A percentile compares a stretch with the other conserved stretches of the same genome.
phyloP scores from a whole-genome alignment of 805 yeast species.

The Suhomyces pyralidae region DNA sequence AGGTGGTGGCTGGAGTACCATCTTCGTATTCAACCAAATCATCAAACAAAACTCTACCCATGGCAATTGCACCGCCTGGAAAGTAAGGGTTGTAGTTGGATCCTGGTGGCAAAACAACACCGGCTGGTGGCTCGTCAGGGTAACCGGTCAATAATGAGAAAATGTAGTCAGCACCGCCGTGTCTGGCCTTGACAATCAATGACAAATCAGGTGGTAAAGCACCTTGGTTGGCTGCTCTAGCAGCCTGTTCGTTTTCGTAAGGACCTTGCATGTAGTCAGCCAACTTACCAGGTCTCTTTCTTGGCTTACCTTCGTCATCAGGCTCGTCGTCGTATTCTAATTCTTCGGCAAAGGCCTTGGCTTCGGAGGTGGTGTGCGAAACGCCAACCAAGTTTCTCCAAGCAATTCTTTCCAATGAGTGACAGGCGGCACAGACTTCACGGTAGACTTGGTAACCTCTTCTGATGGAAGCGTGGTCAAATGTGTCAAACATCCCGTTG shows the following conservation, averaged over 20 bases:
- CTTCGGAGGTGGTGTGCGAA: slow-evolving; percentile 87
- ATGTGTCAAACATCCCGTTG: slow-evolving; percentile 84
- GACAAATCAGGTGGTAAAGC: slow-evolving; percentile 98
- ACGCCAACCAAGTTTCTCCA: slow-evolving; percentile 99
- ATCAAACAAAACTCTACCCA: slow-evolving; percentile 97
- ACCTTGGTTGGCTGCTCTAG: slow-evolving; percentile 99
- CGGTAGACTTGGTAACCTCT: slow-evolving; percentile 99
- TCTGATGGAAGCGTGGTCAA: slow-evolving; percentile 93
- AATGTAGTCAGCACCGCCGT: slow-evolving; percentile 95
- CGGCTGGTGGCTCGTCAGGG: slow-evolving; percentile 99
- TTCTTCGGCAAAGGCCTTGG: slow-evolving; percentile 90
- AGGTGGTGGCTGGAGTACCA: slow-evolving; percentile 97
- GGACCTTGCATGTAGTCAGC: slow-evolving; percentile 95
- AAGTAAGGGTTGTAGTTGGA: slow-evolving; percentile 98
- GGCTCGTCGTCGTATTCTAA: slow-evolving; percentile 97
- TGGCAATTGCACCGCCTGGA: slow-evolving; percentile 99
- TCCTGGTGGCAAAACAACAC: slow-evolving; percentile 89
- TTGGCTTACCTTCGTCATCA: slow-evolving; percentile 94
- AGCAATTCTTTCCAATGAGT: slow-evolving; percentile 92
- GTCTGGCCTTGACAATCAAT: slow-evolving; percentile 96
- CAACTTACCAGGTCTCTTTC: slow-evolving; percentile 96
- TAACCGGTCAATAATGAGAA: slow-evolving; percentile 95
- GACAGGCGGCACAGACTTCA: slow-evolving; percentile 99
- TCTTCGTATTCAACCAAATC: slow-evolving; percentile 98
- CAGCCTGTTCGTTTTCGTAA: slow-evolving; percentile 97